Conservation (phyloP, 2,329 filamentous ascomycete genomes). For the Cylindrodendrum hubeiense region DNA sequence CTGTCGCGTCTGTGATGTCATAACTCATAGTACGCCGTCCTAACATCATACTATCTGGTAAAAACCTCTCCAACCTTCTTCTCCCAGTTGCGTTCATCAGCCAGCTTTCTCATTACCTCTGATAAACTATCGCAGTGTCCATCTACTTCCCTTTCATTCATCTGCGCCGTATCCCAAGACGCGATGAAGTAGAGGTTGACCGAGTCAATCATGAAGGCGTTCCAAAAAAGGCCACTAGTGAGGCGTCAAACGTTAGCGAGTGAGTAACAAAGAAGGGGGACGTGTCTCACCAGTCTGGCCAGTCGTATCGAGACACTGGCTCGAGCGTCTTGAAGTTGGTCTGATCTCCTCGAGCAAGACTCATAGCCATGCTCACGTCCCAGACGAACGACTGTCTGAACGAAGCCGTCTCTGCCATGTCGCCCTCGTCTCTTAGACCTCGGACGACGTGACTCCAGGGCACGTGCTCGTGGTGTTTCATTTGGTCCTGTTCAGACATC, state of each 20-base stretch:
- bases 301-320: conserved; percentile 50
- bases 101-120: conserved; percentile 47
- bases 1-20: not conserved
- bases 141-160: conserved; percentile 50
- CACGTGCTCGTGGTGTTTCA: conserved; percentile 46
- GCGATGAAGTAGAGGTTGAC: conserved; percentile 51
- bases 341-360: conserved; percentile 27
- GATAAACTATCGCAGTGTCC: conserved; percentile 46
- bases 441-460: conserved; percentile 51
- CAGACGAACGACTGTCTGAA: conserved; percentile 54
- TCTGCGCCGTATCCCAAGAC: conserved; percentile 56
- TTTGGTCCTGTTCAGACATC: conserved; percentile 39
- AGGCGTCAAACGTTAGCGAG: conserved; percentile 9
- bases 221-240: conserved; percentile 53
- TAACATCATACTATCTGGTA: not conserved
- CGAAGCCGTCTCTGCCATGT: conserved; percentile 48
- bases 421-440: conserved; percentile 49
- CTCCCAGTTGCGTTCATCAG: conserved; percentile 44
- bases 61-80: conserved; percentile 45
- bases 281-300: conserved; percentile 52
- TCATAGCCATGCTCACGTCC: conserved; percentile 51
- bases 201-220: conserved; percentile 51
- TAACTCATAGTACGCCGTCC: not conserved
- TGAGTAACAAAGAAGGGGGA: not conserved
- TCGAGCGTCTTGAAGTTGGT: conserved; percentile 42